Conservation (phyloP, 441 rosid species). For the Adansonia rubrostipa region DNA sequence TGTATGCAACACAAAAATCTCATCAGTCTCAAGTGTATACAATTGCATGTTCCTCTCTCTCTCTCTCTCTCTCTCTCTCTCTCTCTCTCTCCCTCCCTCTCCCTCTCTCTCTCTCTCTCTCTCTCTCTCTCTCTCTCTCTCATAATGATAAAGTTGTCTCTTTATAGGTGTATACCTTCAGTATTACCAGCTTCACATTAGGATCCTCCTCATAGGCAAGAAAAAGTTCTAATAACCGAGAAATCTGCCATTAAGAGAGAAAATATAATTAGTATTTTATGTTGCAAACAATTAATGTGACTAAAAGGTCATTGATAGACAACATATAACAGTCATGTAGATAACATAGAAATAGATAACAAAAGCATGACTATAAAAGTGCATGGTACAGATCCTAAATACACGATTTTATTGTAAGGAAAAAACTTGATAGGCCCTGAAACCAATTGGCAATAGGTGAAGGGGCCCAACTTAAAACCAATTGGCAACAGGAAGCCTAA, state of each 20-base stretch:
- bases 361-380: not conserved
- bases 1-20: not conserved
- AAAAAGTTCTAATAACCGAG: conserved; percentile 23
- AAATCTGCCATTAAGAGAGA: conserved; percentile 17
- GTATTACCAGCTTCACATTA: conserved; percentile 25
- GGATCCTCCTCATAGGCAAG: conserved; percentile 31
- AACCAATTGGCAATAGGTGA: too few relatives aligned
- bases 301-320: not conserved
- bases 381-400: not conserved
- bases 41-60: not conserved
- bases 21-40: not conserved
- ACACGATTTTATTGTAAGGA: not conserved
- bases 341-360: not conserved
- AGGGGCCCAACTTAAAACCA: too few relatives aligned
- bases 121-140: too few relatives aligned
- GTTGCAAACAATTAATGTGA: not conserved
- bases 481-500: too few relatives aligned
- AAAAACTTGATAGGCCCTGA: not conserved
- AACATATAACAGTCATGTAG: not conserved
- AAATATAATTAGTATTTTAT: not conserved
- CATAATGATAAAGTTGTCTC: not conserved
- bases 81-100: not conserved
- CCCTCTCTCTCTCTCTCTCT: not conserved
- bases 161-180: conserved; percentile 24
- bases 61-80: not conserved